Evolutionary conservation across 371 early-diverging fungal species (phyloP).

Genomic region (Mortierella sp.): DNA sequence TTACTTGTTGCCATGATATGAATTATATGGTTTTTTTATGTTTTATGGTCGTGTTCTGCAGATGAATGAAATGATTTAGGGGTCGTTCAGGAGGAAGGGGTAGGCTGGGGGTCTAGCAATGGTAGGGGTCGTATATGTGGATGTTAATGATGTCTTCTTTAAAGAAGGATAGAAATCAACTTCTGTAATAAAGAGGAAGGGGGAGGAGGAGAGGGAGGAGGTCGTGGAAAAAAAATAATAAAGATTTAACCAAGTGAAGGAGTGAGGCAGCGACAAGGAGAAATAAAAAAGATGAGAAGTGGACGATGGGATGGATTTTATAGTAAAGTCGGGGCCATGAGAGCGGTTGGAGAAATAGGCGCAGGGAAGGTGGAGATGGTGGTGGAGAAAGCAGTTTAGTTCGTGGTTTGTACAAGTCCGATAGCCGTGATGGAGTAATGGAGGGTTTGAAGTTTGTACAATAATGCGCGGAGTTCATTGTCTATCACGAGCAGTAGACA

Average conservation of each 20-base stretch:
- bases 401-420: neutral
- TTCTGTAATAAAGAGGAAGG: neutral
- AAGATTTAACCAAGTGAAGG: constrained; percentile 3
- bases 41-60: neutral
- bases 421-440: neutral
- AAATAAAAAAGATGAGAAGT: constrained; percentile 4
- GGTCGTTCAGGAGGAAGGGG: neutral
- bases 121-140: constrained; percentile 6
- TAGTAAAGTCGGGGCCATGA: constrained; percentile 31
- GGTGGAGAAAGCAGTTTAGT: too few species aligned
- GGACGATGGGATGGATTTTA: constrained; percentile 11
- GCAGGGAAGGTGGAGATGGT: constrained; percentile 3
- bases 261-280: constrained; percentile 22
- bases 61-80: neutral
- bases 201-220: constrained; percentile 5
- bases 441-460: neutral
- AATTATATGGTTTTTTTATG: neutral
- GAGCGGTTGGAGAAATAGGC: constrained; percentile 27
- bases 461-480: neutral
- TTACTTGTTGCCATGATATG: constrained; percentile 14
- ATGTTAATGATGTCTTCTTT: neutral
- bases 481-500: neutral
- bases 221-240: constrained; percentile 2
- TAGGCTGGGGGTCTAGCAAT: neutral
- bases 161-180: neutral